Evolutionary conservation across 2,329 filamentous ascomycete genomes (phyloP), one percentile per base, ranked within the genome.

Genomic region (Pseudogymnoascus sp.): DNA sequence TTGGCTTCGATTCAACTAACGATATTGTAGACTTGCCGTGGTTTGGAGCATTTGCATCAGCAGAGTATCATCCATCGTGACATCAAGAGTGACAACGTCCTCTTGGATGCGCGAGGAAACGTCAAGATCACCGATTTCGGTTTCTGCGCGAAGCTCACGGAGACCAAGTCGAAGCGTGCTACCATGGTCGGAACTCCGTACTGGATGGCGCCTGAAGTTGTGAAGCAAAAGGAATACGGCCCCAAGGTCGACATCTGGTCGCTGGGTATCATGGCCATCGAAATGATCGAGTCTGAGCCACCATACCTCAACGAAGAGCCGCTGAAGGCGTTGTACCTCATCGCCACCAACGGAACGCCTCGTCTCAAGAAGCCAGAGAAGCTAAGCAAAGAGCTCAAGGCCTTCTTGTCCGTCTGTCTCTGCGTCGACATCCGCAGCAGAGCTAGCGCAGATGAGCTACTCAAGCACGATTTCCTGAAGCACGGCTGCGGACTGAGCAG

Each of bases 91-190:
- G 95, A 99, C 81, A 99, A 99, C 74, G 93, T 99, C 69, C 85
- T 99, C 64, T 84, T 99, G 69, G 93, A 96, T 74, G 91, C 90
- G 63, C 90, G 92, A 71, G 95, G 95, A 71, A 95, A 96, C 73
- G 93, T 99, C 77, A 99, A 99, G 77, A 96, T 96, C 72, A 96
- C 95, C 71, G 95, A 99, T 85, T 99, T 99, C 75, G 95, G 95
- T 69, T 98, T 99, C 84, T 98, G 93, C 76, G 95, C 95, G 75
- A 98, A 98, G 80, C 89, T 99, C 67, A 98, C 93, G 37, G 95
- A 98, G 75, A 89, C 92, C 68, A 96, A 96, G 79, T 95, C 86
- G 71, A 98, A 99, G 83, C 93, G 95, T 76, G 93, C 93, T 48
- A 99, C 95, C 65, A 98, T 99, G 95, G 95, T 99, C 63, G 95